phyloP scores from a whole-genome alignment of 257 asterid species.

The Solanum stenotomum region DNA sequence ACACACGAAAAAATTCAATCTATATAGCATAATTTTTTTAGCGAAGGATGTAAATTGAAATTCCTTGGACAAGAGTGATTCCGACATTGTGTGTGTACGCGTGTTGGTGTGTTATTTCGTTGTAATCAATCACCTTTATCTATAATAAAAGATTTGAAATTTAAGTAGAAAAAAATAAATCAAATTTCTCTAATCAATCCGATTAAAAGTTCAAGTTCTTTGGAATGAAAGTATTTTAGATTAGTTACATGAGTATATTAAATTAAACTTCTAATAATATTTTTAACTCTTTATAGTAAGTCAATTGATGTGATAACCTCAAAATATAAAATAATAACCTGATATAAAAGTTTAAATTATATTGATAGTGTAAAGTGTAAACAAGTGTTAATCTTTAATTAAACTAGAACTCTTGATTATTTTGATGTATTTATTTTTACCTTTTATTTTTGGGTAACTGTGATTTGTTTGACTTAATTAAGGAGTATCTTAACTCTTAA shows the following conservation, averaged over 20 bases:
- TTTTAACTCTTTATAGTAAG: neutral
- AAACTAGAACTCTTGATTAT: neutral
- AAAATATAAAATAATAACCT: no score
- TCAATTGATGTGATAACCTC: no score
- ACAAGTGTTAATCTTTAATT: neutral
- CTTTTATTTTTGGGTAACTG: neutral
- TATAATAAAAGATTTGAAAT: neutral
- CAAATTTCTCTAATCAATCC: neutral
- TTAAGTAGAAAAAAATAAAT: neutral
- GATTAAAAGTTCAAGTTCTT: neutral
- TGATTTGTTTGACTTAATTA: neutral
- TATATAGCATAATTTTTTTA: neutral
- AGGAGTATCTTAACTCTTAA: neutral
- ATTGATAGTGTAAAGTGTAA: neutral
- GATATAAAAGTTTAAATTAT: no score
- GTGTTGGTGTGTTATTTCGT: neutral
- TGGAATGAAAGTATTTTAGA: neutral
- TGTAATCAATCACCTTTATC: neutral
- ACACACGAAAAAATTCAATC: no score
- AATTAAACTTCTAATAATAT: neutral
- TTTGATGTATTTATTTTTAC: no score
- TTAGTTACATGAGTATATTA: neutral
- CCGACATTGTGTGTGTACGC: no score
- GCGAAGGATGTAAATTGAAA: neutral
- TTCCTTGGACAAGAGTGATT: neutral